Evolutionary conservation across 306 rosid genomes (phyloP), one percentile per base, ranked within the genome.

Genomic region (Trifolium repens): DNA sequence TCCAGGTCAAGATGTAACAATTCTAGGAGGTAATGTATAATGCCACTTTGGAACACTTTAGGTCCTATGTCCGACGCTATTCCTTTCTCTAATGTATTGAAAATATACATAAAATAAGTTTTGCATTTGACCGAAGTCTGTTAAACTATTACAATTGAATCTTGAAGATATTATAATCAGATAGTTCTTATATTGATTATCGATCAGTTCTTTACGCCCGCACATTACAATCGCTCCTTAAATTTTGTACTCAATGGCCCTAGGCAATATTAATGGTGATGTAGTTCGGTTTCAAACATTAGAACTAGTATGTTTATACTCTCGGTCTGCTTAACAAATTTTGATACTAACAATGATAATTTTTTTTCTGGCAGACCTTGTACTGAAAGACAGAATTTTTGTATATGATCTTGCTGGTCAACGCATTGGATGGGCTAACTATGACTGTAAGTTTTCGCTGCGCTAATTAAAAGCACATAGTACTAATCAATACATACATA

Each of bases 391-490:
- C 87, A 88, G 86, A 84, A 90, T 92, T 30, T 78, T 94, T 42
- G 90, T 94, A 61, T 94, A 94, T 54, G 97, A 94, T 88, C 84
- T 94, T 75, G 92, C 82, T 50, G 77, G 85, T 70, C 92, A 85
- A 78, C 91, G 92, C 72, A 87, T 94, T 39, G 99, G 99, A 74
- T 94, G 99, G 99, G 70, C 91, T 5, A 82, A 88, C 82, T 94
- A 92, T 75, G 91, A 94, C 84, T 94, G 97, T 94, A 83, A 94
- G 99, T 90, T 79, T 78, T 68, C 35, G 30, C 19, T 10, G 67
- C 61, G 46, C 74, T 77, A 7, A 54, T 13, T 49, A 70, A 72
- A 54, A 6, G n/a, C 19, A 39, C 53, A 69, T 50, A 12, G 9
- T 9, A 32, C 6, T 32, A 27, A 15, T 47, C 19, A 15, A 46